phyloP scores from a whole-genome alignment of 306 rosid species.

The Prunus kanzakura region DNA sequence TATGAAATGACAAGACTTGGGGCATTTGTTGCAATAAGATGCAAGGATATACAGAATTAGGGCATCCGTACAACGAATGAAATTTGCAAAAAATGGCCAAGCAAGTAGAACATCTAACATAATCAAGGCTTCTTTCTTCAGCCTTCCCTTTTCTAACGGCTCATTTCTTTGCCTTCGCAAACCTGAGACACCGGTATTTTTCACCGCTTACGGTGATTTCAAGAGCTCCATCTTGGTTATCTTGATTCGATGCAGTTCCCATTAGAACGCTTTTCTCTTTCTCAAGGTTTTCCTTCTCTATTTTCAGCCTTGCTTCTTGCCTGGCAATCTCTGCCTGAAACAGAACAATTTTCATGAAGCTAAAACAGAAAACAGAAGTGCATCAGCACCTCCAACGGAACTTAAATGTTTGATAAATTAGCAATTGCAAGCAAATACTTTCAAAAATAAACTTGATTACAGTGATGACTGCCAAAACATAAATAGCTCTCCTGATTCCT shows the following conservation, averaged over 20 bases:
- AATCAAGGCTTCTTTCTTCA: background rate
- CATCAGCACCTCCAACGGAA: background rate
- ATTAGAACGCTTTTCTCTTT: constrained; percentile 91
- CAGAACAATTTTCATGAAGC: background rate
- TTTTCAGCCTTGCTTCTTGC: constrained; percentile 92
- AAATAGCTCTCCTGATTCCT: background rate
- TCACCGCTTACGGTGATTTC: constrained; percentile 99
- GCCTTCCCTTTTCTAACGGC: constrained; percentile 4
- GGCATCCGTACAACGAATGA: constrained; percentile 7
- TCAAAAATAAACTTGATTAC: background rate
- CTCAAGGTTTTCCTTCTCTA: constrained; percentile 95
- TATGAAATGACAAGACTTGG: background rate
- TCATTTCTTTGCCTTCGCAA: constrained; percentile 92
- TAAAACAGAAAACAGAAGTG: background rate
- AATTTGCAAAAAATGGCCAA: background rate
- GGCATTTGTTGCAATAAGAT: background rate
- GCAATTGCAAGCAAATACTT: background rate
- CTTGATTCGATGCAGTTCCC: constrained; percentile 98
- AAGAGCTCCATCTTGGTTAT: constrained; percentile 92
- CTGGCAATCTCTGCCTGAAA: constrained; percentile 83
- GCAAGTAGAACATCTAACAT: background rate
- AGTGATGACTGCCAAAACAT: background rate
- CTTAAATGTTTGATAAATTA: background rate
- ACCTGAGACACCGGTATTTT: constrained; percentile 93
- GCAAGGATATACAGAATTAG: constrained; percentile 1